phyloP scores from a whole-genome alignment of 2,329 filamentous ascomycete species.

The Aspergillus latus region DNA sequence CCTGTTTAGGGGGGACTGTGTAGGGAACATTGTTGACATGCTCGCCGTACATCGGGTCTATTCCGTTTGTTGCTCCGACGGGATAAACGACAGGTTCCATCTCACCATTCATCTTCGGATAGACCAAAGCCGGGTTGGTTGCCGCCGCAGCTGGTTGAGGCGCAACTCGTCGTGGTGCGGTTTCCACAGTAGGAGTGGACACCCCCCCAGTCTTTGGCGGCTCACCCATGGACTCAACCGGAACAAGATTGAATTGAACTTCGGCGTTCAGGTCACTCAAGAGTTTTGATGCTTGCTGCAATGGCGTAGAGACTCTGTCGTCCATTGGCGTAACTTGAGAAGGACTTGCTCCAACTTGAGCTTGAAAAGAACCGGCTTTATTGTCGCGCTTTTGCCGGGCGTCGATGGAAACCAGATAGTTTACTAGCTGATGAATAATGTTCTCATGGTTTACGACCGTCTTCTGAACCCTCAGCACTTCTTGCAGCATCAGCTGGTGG shows the following conservation, averaged over 20 bases:
- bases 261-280: conserved; percentile 66
- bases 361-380: conserved; percentile 46
- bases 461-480: conserved; percentile 64
- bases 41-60: conserved; percentile 91
- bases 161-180: conserved; percentile 44
- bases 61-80: conserved; percentile 84
- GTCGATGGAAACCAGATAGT: conserved; percentile 64
- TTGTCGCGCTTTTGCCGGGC: conserved; percentile 64
- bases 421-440: conserved; percentile 71
- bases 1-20: conserved; percentile 65
- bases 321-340: conserved; percentile 52
- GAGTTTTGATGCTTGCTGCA: conserved; percentile 67
- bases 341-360: conserved; percentile 44
- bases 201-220: conserved; percentile 56
- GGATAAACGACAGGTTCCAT: conserved; percentile 80
- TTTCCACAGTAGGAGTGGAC: conserved; percentile 58
- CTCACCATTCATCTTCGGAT: conserved; percentile 54
- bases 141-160: conserved; percentile 45
- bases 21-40: conserved; percentile 95
- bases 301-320: conserved; percentile 64
- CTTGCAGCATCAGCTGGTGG: conserved; percentile 64
- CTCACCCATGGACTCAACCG: conserved; percentile 65
- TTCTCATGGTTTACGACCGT: conserved; percentile 71
- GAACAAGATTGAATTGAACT: conserved; percentile 62
- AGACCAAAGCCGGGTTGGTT: conserved; percentile 54